Conservation (phyloP, 495 filamentous ascomycete genomes). For the Penicillium fimorum region DNA sequence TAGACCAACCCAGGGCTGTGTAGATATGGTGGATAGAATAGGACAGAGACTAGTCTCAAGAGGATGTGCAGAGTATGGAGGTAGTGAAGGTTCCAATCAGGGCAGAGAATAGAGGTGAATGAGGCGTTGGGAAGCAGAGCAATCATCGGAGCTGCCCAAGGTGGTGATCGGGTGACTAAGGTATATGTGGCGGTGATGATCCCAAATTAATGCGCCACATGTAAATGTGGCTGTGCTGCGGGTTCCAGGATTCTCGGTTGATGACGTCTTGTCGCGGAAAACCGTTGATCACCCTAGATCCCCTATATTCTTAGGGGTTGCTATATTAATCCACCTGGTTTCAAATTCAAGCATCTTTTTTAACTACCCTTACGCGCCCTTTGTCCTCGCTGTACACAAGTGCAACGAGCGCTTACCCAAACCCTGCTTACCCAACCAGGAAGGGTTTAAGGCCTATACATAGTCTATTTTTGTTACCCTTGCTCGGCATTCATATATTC, state of each 20-base stretch:
- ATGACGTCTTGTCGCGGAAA: conserved; percentile 16
- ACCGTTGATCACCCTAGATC: conserved; percentile 7
- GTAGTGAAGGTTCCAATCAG: not conserved
- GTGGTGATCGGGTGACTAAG: conserved; percentile 25
- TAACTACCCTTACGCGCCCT: not conserved
- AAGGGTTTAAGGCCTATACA: conserved; percentile 7
- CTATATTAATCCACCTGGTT: conserved; percentile 11
- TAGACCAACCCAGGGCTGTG: conserved; percentile 32
- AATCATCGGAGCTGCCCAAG: conserved; percentile 14
- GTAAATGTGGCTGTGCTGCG: conserved; percentile 8
- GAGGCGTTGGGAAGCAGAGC: conserved; percentile 15
- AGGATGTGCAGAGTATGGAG: not conserved
- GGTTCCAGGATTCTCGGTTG: conserved; percentile 14
- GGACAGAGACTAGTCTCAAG: not conserved
- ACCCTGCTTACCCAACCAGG: conserved; percentile 14
- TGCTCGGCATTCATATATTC: conserved; percentile 16
- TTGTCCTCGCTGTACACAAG: not conserved
- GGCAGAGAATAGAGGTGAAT: conserved; percentile 8
- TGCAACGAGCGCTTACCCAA: conserved; percentile 20
- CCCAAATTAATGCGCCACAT: conserved; percentile 4
- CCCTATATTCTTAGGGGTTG: not conserved
- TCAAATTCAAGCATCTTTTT: not conserved
- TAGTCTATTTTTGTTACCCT: conserved; percentile 24
- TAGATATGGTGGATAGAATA: conserved; percentile 3
- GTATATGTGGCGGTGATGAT: conserved; percentile 14